These are phyloP conservation scores for Solanum virginianum DNA, from an alignment of 257 asterid genomes.

Conservation along the genomic window DNA sequence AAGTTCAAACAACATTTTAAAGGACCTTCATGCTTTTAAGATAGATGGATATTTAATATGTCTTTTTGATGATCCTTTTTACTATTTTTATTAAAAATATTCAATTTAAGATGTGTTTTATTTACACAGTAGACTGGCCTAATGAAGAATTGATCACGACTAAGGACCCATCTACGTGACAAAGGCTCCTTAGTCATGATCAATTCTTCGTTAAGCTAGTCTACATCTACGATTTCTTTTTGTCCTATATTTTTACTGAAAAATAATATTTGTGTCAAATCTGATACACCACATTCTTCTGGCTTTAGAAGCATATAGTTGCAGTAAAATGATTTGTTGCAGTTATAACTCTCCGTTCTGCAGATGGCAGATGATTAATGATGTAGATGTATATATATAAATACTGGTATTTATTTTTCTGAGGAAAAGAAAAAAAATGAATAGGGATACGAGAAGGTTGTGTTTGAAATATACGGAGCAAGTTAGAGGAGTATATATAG, in stretches of 20 bases:
- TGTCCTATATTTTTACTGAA: neutral
- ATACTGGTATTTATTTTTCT: too few relatives aligned
- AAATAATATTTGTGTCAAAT: neutral
- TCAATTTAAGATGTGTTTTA: too few relatives aligned
- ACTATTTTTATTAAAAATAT: too few relatives aligned
- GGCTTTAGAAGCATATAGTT: neutral
- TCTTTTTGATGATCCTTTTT: too few relatives aligned
- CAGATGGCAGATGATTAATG: neutral
- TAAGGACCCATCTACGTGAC: neutral
- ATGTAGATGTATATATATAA: neutral
- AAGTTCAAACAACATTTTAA: too few relatives aligned
- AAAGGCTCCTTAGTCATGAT: neutral
- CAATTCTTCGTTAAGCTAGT: neutral
- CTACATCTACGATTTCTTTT: conserved; percentile 2
- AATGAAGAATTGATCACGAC: too few relatives aligned
- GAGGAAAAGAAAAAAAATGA: too few relatives aligned
- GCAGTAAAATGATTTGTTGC: neutral
- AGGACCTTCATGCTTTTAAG: too few relatives aligned
- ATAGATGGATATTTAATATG: too few relatives aligned
- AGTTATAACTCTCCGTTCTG: neutral
- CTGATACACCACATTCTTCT: neutral
- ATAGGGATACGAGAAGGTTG: neutral
- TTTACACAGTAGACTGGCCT: too few relatives aligned
- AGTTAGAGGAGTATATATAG: neutral
- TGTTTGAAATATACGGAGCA: neutral